Base-by-base conservation (phyloP, 495 filamentous ascomycete genomes). In the Neurospora tetrasperma region DNA sequence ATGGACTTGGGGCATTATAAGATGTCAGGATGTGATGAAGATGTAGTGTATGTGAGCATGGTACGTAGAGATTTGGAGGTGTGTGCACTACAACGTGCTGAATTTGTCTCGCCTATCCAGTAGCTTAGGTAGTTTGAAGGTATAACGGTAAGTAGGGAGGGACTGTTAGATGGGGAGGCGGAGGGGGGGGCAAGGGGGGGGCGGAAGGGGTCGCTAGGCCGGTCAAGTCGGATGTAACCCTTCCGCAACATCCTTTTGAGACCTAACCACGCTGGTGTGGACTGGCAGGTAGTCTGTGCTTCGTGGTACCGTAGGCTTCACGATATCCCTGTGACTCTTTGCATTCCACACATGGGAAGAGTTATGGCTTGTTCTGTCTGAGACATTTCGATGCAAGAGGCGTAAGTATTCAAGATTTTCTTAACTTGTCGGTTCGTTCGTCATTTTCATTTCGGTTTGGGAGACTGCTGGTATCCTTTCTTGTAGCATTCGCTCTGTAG, bases 1-100 rank as follows among this genome's bases (percentile, higher is more conserved):
- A 78, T 77, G 76, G 76, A 76, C 72, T 59, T 71, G 72, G 42
- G 71, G 68, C 62, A 62, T 62, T 62, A 9, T 62, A 9, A 62
- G 12, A 35, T 62, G 54, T 35, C 54, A 62, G 54, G 54, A 62
- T 62, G 54, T 62, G 54, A 62, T 9, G 54, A 62, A 11, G 6
- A 18, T 62, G 54, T 62, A 18, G 9, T 62, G 54, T 62, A 18
- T 5, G 54, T 62, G 11, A 5, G 12, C 11, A 3, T 31, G 54
- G 54, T 27, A 62, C 54, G 54, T 62, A 27, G 54, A 62, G 23
- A 8, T 31, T 16, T 8, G 12, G 23, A 62, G 23, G 12, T 62
- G 12, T 31, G 23, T 35, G 12, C 54, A 62, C 14, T 14, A 62
- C 3, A 35, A 62, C 6, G 14, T 62, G 54, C 14, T 62, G 12